Conservation (phyloP, 352 stramenopile species). For the Pythium periplocum region DNA sequence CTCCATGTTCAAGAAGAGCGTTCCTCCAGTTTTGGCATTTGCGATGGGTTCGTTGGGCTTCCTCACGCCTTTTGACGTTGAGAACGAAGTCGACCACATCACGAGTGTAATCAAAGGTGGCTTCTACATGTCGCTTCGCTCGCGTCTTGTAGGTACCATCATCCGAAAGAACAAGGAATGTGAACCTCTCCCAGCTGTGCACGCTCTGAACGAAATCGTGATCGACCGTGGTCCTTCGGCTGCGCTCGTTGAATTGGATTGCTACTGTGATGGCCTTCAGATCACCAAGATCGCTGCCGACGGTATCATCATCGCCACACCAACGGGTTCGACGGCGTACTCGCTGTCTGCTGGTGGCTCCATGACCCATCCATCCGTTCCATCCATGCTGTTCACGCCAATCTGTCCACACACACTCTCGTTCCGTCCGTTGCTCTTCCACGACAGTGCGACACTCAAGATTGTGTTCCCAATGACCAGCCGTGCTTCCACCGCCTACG, state of each 20-base stretch:
- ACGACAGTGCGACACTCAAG: conserved; percentile 87
- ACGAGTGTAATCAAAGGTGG: conserved; percentile 70
- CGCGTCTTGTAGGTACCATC: conserved; percentile 68
- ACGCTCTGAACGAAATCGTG: conserved; percentile 98
- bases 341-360: conserved; percentile 96
- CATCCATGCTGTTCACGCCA: conserved; percentile 96
- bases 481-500: conserved; percentile 63
- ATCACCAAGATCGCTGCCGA: conserved; percentile 95
- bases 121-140: conserved; percentile 82
- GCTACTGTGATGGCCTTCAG: conserved; percentile 95
- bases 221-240: conserved; percentile 91
- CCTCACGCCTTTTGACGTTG: conserved; percentile 91
- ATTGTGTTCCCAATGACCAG: conserved; percentile 85
- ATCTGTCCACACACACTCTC: conserved; percentile 98
- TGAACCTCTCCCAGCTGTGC: conserved; percentile 60
- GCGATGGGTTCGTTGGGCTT: conserved; percentile 96
- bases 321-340: conserved; percentile 98
- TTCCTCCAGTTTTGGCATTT: conserved; percentile 94
- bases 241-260: conserved; percentile 94
- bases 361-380: conserved; percentile 97
- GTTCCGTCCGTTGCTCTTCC: conserved; percentile 89
- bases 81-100: conserved; percentile 62
- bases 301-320: conserved; percentile 98
- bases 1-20: conserved; percentile 84
- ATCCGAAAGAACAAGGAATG: conserved; percentile 49